Percentiles rank a stretch among this genome's conserved stretches.
Evolutionary conservation across 2,329 filamentous ascomycete genomes (phyloP).

Genomic region (Fusarium nygamai): DNA sequence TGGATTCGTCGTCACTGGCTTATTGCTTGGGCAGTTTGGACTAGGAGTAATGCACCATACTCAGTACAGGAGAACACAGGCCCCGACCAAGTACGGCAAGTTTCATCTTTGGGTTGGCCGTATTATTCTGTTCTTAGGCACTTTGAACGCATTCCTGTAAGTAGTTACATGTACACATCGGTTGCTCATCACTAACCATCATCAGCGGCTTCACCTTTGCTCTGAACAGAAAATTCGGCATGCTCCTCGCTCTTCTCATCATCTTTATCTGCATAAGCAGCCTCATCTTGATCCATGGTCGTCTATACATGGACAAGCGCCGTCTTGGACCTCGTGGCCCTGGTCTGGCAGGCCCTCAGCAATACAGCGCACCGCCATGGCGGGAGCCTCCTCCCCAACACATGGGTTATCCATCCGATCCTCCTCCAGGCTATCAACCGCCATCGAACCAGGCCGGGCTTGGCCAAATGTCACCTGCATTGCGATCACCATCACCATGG

Average conservation of each 20-base stretch:
- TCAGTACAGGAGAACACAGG: slow-evolving; percentile 60
- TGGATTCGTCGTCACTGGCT: slow-evolving; percentile 63
- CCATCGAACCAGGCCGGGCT: slow-evolving; percentile 47
- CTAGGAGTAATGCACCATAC: slow-evolving; percentile 67
- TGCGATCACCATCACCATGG: slow-evolving; percentile 43
- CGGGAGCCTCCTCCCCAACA: slow-evolving; percentile 38
- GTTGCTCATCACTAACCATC: neutral
- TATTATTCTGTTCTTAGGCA: slow-evolving; percentile 61
- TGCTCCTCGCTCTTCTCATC: slow-evolving; percentile 59
- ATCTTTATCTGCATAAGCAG: slow-evolving; percentile 55
- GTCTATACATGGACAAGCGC: slow-evolving; percentile 41
- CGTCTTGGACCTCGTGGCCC: slow-evolving; percentile 29
- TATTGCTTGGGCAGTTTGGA: slow-evolving; percentile 62
- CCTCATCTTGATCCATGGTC: slow-evolving; percentile 49
- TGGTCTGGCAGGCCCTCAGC: slow-evolving; percentile 29
- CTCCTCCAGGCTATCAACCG: slow-evolving; percentile 49
- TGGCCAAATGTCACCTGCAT: slow-evolving; percentile 41
- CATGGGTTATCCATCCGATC: slow-evolving; percentile 38
- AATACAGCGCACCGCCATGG: slow-evolving; percentile 47
- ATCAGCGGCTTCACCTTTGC: slow-evolving; percentile 67
- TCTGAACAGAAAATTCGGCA: slow-evolving; percentile 57
- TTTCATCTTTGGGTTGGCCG: slow-evolving; percentile 69
- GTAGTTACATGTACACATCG: slow-evolving; percentile 34
- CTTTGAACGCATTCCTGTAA: slow-evolving; percentile 67
- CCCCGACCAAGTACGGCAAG: slow-evolving; percentile 60